Base-by-base conservation (phyloP, 768 basidiomycete species). In the Glaciozyma antarctica region DNA sequence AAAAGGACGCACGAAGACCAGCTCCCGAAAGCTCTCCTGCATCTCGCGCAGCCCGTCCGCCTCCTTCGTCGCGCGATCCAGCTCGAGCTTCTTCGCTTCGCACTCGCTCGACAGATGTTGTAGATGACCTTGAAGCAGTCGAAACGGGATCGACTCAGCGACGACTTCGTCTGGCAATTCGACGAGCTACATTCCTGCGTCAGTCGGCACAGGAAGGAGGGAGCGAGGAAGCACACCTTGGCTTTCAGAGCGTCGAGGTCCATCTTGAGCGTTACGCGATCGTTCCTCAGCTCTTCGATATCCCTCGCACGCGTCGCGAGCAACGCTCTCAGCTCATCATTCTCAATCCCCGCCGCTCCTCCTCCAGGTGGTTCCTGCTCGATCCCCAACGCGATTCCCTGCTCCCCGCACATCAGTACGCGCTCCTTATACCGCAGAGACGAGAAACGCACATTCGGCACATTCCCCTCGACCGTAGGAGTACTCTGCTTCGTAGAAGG, bases 101-200 rank as follows among this genome's bases (percentile, higher is more conserved):
- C 76, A 67, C 73, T 80, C 54, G 10, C 78, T 77, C 60, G 82
- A 80, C 38, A 85, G 75, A 44, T 76, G 76, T 4, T 82, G 79
- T 5, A 83, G 77, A 59, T 85, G 83, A 9, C 83, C 80, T 43
- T 83, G 71, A 28, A 90, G 78, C 19, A 79, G 73, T 70, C 81
- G 83, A 75, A 87, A 88, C 59, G 80, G 78, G 1, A 78, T 75
- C 15, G 80, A 80, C 66, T 84, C 81, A 12, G 61, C 70, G 48
- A 87, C 76, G 17, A 77, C 64, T 13, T 83, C 81, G 43, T 79
- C 75, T 5, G 84, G 71, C 28, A 73, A 58, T 47, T 66, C 63
- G 45, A 66, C 65, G 47, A 73, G 66, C 75, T 73, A 58, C 17
- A 1, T 21, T 32, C 5, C 21, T 28, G n/a, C 34, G 49, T 26